phyloP scores from a whole-genome alignment of 2,329 filamentous ascomycete genomes.

The Aureobasidium sp. region DNA sequence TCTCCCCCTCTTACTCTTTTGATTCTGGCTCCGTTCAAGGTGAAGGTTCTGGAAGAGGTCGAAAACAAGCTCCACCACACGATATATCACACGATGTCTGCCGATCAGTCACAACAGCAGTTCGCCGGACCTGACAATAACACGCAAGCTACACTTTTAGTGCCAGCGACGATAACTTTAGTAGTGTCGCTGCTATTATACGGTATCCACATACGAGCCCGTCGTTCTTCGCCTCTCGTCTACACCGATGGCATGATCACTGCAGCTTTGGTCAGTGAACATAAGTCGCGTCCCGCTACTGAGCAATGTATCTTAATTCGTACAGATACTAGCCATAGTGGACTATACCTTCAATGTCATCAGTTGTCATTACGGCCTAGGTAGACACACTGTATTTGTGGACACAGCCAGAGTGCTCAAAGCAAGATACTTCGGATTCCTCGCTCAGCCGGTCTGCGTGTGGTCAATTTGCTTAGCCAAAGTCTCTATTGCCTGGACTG shows the following conservation, averaged over 20 bases:
- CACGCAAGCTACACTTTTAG: constrained; percentile 1
- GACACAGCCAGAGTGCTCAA: background rate
- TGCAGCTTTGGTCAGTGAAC: constrained; percentile 7
- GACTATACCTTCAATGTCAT: background rate
- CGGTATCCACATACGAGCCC: constrained; percentile 3
- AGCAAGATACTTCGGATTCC: background rate
- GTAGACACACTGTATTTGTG: constrained; percentile 6
- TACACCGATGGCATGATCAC: constrained; percentile 15
- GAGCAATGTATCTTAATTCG: background rate
- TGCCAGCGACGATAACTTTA: constrained; percentile 2
- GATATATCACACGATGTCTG: background rate
- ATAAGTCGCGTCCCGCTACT: background rate
- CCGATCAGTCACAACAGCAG: background rate
- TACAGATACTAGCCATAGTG: constrained; percentile 1
- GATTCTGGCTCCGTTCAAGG: background rate
- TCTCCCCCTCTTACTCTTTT: background rate
- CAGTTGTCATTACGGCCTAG: constrained; percentile 16
- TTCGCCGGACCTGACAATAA: background rate
- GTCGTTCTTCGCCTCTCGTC: background rate
- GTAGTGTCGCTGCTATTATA: constrained; percentile 1
- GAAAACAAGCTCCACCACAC: background rate
- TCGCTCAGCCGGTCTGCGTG: background rate
- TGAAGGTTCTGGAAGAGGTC: background rate
- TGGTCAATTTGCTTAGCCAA: constrained; percentile 15
- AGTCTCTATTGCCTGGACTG: constrained; percentile 11